Evolutionary conservation across 179 eudicot genomes (phyloP).

Genomic region (Actinidia arguta): DNA sequence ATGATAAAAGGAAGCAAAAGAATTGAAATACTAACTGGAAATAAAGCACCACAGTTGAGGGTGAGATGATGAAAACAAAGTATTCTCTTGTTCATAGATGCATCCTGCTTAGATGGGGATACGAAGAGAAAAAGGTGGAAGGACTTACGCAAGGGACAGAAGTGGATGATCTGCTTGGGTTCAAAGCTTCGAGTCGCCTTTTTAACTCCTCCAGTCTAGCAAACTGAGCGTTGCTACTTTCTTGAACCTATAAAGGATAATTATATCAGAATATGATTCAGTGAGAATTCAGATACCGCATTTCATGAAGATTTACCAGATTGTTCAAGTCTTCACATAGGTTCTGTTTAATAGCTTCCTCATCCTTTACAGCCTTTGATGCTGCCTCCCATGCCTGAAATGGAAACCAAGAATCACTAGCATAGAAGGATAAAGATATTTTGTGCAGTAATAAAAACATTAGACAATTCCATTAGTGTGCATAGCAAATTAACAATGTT

Average conservation of each 20-base stretch:
- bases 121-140: constrained; percentile 5
- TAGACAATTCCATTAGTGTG: background rate
- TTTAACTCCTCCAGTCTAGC: constrained; percentile 90
- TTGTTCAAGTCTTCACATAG: constrained; percentile 91
- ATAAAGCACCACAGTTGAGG: background rate
- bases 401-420: constrained; percentile 10
- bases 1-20: constrained; percentile 6
- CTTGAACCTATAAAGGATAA: constrained; percentile 62
- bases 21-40: background rate
- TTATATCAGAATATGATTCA: background rate
- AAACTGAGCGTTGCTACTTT: constrained; percentile 75
- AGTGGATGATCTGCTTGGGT: constrained; percentile 75
- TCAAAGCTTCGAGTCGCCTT: constrained; percentile 84
- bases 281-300: background rate
- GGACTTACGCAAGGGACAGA: constrained; percentile 30
- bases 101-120: background rate
- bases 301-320: constrained; percentile 49
- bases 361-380: constrained; percentile 79
- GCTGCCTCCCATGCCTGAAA: constrained; percentile 91
- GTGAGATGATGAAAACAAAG: background rate
- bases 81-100: background rate
- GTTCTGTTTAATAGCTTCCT: constrained; percentile 85
- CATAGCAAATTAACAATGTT: background rate
- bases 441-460: background rate
- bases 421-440: background rate